Evolutionary conservation across 345 rosid species (phyloP).

Genomic region (Lepidium didymum): DNA sequence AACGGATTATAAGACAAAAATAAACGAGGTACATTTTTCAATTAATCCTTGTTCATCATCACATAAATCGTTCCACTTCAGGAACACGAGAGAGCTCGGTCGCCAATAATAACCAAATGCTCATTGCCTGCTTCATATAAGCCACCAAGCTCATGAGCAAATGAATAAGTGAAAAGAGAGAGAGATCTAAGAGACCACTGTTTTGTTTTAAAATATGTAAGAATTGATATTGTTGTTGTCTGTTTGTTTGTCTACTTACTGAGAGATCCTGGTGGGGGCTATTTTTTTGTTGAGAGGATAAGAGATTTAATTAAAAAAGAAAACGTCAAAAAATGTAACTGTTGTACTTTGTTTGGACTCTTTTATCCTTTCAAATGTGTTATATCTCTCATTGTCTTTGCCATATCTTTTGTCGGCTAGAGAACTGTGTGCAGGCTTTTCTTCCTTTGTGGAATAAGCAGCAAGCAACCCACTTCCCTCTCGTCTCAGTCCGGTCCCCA

Average conservation of each 20-base stretch:
- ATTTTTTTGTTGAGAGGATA: not conserved
- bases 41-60: conserved; percentile 10
- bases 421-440: not conserved
- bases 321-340: conserved; percentile 22
- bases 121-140: conserved; percentile 1
- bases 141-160: conserved; percentile 13
- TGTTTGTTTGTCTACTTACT: conserved; percentile 7
- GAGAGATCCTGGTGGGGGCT: conserved; percentile 15
- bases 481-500: not conserved
- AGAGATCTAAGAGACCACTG: conserved; percentile 11
- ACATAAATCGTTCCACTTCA: not conserved
- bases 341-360: not conserved
- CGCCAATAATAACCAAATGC: not conserved
- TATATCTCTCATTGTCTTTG: not conserved
- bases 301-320: conserved; percentile 4
- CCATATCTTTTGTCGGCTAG: not conserved
- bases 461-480: not conserved
- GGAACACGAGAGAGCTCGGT: conserved; percentile 21
- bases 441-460: not conserved
- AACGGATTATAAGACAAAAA: conserved; percentile 18
- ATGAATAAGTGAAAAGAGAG: conserved; percentile 6
- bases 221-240: conserved; percentile 17
- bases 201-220: not conserved
- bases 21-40: conserved; percentile 24
- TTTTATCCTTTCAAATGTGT: not conserved